Base-by-base conservation (phyloP, 1,284 basidiomycete genomes). In the Athelia psychrophila region DNA sequence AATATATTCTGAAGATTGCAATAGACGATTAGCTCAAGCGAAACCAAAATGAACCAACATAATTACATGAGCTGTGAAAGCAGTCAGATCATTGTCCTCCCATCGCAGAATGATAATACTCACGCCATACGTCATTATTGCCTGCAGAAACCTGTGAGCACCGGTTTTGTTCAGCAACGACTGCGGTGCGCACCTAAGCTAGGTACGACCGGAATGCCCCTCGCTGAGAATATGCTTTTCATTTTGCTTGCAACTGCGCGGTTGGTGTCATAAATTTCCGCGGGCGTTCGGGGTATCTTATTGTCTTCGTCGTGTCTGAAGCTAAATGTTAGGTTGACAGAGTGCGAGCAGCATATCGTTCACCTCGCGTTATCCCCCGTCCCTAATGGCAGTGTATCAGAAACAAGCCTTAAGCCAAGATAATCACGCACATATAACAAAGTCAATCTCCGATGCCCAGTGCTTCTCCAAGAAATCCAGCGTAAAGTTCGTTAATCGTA, bases 351-450 rank as follows among this genome's bases (percentile, higher is more conserved):
- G n/a, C 38, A 18, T 8, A 9, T 16, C 6, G 48, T 69, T 58
- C 60, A 91, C 91, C 91, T 83, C 32, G 92, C 94, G 70, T 86
- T 94, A 69, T 97, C 94, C 36, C 94, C 94, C 5, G 93, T 96
- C 92, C 90, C 90, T 88, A 68, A 23, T 27, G 48, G 46, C 35
- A 61, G 49, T 23, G 49, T 54, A 47, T 35, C 51, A 50, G 16
- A 50, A 23, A 49, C 24, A 51, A 33, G 55, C 24, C 49, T 42
- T 22, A 32, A 30, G 12, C 40, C 10, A n/a, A 25, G 13, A 25
- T 44, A 22, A 42, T n/a, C 19, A 72, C 76, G 60, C 57, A 84
- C 91, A 94, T 42, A 95, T 77, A 22, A 95, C 89, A 68, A 97
- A 98, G 68, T 98, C 95, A 44, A 98, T 80, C 60, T 92, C 86